Evolutionary conservation across 306 rosid genomes (phyloP), one percentile per base, ranked within the genome.

Genomic region (Alnus rubra): DNA sequence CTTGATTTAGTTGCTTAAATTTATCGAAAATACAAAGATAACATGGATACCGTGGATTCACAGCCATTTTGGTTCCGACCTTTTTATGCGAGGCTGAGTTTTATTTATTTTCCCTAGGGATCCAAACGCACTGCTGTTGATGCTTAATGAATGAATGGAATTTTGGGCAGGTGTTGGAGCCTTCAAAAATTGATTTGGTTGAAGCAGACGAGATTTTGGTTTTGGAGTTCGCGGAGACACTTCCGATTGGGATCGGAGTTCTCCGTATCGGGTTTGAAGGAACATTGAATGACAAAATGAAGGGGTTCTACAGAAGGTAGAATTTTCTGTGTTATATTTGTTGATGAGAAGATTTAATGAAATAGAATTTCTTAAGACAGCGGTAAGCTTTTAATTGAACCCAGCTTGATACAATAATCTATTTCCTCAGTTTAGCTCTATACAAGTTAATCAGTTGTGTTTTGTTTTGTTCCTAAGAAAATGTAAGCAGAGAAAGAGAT

Each of bases 191-290:
- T 49, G 92, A 89, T 78, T 59, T 84, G 69, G 84, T 92, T 70
- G 83, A 87, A 84, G 85, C 70, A 52, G 97, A 91, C 76, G 92
- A 90, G 35, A 90, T 95, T 80, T 78, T 95, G 82, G 93, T 95
- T 9, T 79, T 95, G 92, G 98, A 88, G 89, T 92, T 95, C 51
- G 70, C 90, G 0, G 92, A 91, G 81, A 51, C 69, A 0, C 72
- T 95, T 42, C 96, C 89, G 3, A 39, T 72, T 69, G 98, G 98
- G 65, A 58, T 69, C 7, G 98, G 98, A 75, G 85, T 90, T 13
- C 82, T 95, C 79, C 48, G 78, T 31, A 88, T 92, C 85, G 75
- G 31, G 47, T 95, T 92, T 82, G 85, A 92, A 62, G 98, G 98
- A 81, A 83, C 56, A 70, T 83, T 95, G 89, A 95, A 90, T 37